phyloP scores from a whole-genome alignment of 225 moss, liverwort and hornwort species.

The Physcomitrellopsis africana region DNA sequence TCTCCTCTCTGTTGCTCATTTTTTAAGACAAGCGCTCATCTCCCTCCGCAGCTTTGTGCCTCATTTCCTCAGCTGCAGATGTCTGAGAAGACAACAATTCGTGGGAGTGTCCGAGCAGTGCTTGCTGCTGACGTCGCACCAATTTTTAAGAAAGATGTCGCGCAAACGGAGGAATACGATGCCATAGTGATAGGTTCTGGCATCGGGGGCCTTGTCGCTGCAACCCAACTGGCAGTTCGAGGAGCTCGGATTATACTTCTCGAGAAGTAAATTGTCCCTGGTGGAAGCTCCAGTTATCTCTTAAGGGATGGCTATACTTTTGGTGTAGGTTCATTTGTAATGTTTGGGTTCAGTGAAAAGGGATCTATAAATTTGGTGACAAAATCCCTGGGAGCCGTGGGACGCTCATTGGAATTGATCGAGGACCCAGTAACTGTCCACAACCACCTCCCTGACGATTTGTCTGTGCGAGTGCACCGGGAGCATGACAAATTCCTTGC shows the following conservation, averaged over 20 bases:
- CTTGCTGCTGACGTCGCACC: slow-evolving; percentile 36
- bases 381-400: slow-evolving; percentile 79
- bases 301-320: slow-evolving; percentile 85
- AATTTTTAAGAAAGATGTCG: background rate
- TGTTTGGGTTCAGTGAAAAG: slow-evolving; percentile 95
- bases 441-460: slow-evolving; percentile 76
- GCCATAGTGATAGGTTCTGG: slow-evolving; percentile 90
- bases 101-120: slow-evolving; percentile 36
- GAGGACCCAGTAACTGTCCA: slow-evolving; percentile 89
- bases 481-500: slow-evolving; percentile 67
- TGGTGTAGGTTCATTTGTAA: slow-evolving; percentile 94
- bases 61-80: slow-evolving; percentile 2
- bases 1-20: slow-evolving; percentile 1
- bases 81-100: background rate
- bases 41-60: slow-evolving; percentile 12
- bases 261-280: slow-evolving; percentile 92
- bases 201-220: slow-evolving; percentile 91
- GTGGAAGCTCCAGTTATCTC: slow-evolving; percentile 86
- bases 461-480: slow-evolving; percentile 82
- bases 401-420: slow-evolving; percentile 73
- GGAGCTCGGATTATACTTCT: slow-evolving; percentile 77
- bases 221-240: slow-evolving; percentile 79
- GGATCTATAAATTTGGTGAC: slow-evolving; percentile 90
- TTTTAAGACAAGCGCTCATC: background rate
- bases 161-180: slow-evolving; percentile 51